Percentiles rank a stretch among this genome's conserved stretches.
phyloP scores from a whole-genome alignment of 2,329 filamentous ascomycete species.

The Fusarium sp. region DNA sequence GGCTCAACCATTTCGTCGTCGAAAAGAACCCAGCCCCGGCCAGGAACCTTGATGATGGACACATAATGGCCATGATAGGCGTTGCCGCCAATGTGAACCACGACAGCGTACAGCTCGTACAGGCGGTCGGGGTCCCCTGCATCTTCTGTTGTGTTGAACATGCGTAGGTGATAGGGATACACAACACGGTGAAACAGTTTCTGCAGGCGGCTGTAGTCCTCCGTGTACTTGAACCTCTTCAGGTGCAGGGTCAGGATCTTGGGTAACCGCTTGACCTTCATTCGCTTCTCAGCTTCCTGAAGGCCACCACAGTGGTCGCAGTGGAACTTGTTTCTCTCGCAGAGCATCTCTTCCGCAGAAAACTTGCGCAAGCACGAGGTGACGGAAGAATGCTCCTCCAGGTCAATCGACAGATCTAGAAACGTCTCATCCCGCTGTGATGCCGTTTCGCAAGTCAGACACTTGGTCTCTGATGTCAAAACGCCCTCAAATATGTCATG shows the following conservation, averaged over 20 bases:
- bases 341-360: slow-evolving; percentile 97
- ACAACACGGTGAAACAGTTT: slow-evolving; percentile 97
- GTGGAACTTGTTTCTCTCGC: slow-evolving; percentile 98
- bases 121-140: slow-evolving; percentile 90
- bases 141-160: slow-evolving; percentile 98
- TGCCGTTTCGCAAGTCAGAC: slow-evolving; percentile 92
- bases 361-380: slow-evolving; percentile 96
- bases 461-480: slow-evolving; percentile 94
- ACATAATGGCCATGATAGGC: slow-evolving; percentile 98
- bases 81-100: slow-evolving; percentile 95
- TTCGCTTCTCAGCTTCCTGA: slow-evolving; percentile 97
- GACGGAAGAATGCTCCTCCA: slow-evolving; percentile 94
- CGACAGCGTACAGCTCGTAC: slow-evolving; percentile 96
- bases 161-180: slow-evolving; percentile 93
- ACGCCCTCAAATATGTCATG: slow-evolving; percentile 97
- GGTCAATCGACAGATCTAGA: slow-evolving; percentile 91
- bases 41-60: slow-evolving; percentile 95
- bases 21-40: slow-evolving; percentile 93
- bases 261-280: slow-evolving; percentile 97
- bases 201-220: slow-evolving; percentile 90
- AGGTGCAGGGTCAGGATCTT: slow-evolving; percentile 91
- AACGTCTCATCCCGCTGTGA: slow-evolving; percentile 97
- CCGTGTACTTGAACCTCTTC: slow-evolving; percentile 98
- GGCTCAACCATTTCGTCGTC: slow-evolving; percentile 99
- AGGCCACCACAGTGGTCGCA: slow-evolving; percentile 96